Evolutionary conservation across 306 rosid species (phyloP), one percentile per base, ranked within the genome.

Genomic region (Pachyrhizus erosus): DNA sequence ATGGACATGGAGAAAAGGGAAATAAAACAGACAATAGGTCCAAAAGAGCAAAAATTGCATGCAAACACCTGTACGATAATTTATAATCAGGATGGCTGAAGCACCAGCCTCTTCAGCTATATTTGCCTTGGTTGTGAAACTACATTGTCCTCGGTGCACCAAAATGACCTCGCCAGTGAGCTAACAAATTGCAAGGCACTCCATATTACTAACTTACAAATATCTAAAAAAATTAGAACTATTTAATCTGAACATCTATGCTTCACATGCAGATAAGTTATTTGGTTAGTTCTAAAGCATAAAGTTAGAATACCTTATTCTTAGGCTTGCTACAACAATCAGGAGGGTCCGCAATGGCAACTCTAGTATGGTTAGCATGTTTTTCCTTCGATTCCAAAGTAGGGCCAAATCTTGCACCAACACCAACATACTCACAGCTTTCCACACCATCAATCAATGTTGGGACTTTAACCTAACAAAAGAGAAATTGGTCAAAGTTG

Each of bases 61-160:
- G 82, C 87, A 86, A 83, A 81, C 86, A 93, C 98, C 98, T 88
- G 89, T 87, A 33, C 55, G 87, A 81, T 91, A 61, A 86, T 96
- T 93, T 87, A 96, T 85, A 78, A 96, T 91, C 71, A 96, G 94
- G 79, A 96, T 89, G 82, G 99, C 98, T 66, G 98, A 93, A 90
- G 98, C 98, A 57, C 87, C 82, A 78, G 94, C 96, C 80, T 37
- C 43, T 82, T 93, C 97, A 46, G 98, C 99, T 46, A 88, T 81
- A 87, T 92, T 96, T 81, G 98, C 98, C 93, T 96, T 96, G 79
- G 69, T 27, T 80, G 98, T 96, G 93, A 96, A 96, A 89, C 98
- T 96, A 87, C 99, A 96, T 11, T 86, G 82, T 82, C 99, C 99
- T 73, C 99, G 94, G 79, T 85, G 93, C 85, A 93, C 99, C 89